These are phyloP conservation scores for Botryotinia globosa DNA, from an alignment of 2,329 filamentous ascomycete species.

Conservation along the genomic window DNA sequence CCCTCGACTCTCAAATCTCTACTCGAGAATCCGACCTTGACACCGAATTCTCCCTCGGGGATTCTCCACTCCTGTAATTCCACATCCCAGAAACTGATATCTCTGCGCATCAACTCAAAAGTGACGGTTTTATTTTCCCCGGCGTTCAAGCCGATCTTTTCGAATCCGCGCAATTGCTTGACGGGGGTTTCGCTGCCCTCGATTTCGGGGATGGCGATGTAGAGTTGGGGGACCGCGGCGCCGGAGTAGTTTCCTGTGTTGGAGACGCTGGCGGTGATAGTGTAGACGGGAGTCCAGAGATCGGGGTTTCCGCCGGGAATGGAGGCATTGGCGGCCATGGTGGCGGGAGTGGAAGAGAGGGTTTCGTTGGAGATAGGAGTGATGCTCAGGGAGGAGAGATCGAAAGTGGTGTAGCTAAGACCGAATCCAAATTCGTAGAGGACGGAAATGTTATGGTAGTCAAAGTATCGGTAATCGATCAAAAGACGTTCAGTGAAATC, in stretches of 20 bases:
- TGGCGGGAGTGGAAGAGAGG: constrained; percentile 31
- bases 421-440: constrained; percentile 47
- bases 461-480: constrained; percentile 51
- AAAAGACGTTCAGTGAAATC: constrained; percentile 54
- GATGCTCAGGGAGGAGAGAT: constrained; percentile 42
- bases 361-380: constrained; percentile 36
- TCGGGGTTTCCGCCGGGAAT: constrained; percentile 53
- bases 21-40: constrained; percentile 29
- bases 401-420: constrained; percentile 73
- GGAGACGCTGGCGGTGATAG: constrained; percentile 47
- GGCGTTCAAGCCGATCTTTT: constrained; percentile 66
- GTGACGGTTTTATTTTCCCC: constrained; percentile 65
- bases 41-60: constrained; percentile 23
- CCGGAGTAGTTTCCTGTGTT: constrained; percentile 48
- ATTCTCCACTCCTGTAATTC: constrained; percentile 73
- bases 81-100: constrained; percentile 83
- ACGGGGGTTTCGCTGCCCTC: constrained; percentile 40
- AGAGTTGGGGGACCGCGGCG: constrained; percentile 37
- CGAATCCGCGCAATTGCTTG: constrained; percentile 71
- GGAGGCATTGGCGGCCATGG: constrained; percentile 40
- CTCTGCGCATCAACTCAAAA: constrained; percentile 69
- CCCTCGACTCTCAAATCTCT: constrained; percentile 28
- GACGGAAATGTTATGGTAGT: constrained; percentile 41
- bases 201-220: constrained; percentile 35
- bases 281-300: constrained; percentile 52